Evolutionary conservation across 352 stramenopile genomes (phyloP), one percentile per base, ranked within the genome.

Genomic region (Elongisporangium senticosum): DNA sequence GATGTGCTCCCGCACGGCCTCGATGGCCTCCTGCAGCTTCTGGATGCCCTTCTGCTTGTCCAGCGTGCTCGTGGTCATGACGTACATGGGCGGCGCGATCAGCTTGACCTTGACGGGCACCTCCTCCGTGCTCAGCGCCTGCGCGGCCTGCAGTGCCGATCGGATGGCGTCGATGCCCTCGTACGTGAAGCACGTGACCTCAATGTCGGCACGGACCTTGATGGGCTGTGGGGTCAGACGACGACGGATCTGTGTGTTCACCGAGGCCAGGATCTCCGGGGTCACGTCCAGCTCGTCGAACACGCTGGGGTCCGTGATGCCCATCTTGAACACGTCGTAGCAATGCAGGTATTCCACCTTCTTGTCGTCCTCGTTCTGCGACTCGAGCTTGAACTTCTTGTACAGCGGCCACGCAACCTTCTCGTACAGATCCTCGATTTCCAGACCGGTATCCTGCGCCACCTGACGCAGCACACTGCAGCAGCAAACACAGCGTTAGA

Each of bases 101-200:
- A 99, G 83, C 75, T 98, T 99, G 56, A 99, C 98, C 79, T 98
- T 97, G 56, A 99, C 96, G 0, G 88, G 89, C 24, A 94, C 90
- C 15, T 97, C 89, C 43, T 98, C 90, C 47, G 83, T 92, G 52
- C 89, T 87, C 23, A 89, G 59, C 28, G 73, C 73, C 68, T 98
- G 83, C 22, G 70, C 90, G n/a, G 83, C 86, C 61, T 98, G 91
- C 43, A 99, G 82, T 19, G 97, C 97, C 56, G 96, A 96, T 21
- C 96, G 93, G 61, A 99, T 99, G 49, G 97, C 97, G 68, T 99
- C 97, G 66, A 99, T 99, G 37, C 97, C 98, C 71, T 99, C 97
- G 79, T 99, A 99, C 50, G 94, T 98, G 74, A 99, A 99, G 85
- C 98, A 99, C 39, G 95, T 99, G 53, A 99, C 96, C 63, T 99